phyloP scores from a whole-genome alignment of 192 early-diverging fungal species.

The Coemansia sp. region DNA sequence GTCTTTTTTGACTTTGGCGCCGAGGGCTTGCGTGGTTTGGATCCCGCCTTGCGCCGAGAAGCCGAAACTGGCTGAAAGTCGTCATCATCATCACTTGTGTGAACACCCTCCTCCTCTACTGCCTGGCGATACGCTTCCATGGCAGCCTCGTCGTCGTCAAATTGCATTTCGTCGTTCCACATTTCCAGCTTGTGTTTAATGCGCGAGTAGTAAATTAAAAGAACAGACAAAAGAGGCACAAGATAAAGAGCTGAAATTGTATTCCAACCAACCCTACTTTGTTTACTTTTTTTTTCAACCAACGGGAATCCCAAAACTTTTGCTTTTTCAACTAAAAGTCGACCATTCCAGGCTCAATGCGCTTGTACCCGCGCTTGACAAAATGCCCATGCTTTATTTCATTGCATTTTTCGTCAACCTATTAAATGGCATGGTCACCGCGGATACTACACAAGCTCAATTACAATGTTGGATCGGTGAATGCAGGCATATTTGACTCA shows the following conservation, averaged over 20 bases:
- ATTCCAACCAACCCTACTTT: background rate
- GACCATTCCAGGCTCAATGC: too few relatives aligned
- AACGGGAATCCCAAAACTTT: too few relatives aligned
- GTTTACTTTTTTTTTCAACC: background rate
- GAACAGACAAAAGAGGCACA: background rate
- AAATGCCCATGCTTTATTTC: too few relatives aligned
- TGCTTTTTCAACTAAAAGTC: too few relatives aligned
- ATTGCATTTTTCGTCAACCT: too few relatives aligned
- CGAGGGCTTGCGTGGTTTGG: slow-evolving; percentile 6
- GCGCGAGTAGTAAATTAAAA: background rate
- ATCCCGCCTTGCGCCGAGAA: background rate
- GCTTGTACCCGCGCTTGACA: too few relatives aligned
- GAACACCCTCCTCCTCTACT: slow-evolving; percentile 7
- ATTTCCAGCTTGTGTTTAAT: slow-evolving; percentile 6
- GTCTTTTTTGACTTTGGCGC: slow-evolving; percentile 1
- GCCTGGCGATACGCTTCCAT: slow-evolving; percentile 50
- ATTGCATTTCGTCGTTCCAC: slow-evolving; percentile 51
- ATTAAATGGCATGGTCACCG: too few relatives aligned
- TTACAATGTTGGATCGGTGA: slow-evolving; percentile 71
- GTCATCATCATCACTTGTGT: slow-evolving; percentile 17
- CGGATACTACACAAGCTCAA: slow-evolving; percentile 50
- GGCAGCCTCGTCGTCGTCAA: slow-evolving; percentile 52
- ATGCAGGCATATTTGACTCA: slow-evolving; percentile 67
- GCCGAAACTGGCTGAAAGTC: slow-evolving; percentile 40
- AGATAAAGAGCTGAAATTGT: background rate